These are phyloP conservation scores for Pythium vanterpoolii DNA, from an alignment of 352 stramenopile genomes.

Conservation along the genomic window DNA sequence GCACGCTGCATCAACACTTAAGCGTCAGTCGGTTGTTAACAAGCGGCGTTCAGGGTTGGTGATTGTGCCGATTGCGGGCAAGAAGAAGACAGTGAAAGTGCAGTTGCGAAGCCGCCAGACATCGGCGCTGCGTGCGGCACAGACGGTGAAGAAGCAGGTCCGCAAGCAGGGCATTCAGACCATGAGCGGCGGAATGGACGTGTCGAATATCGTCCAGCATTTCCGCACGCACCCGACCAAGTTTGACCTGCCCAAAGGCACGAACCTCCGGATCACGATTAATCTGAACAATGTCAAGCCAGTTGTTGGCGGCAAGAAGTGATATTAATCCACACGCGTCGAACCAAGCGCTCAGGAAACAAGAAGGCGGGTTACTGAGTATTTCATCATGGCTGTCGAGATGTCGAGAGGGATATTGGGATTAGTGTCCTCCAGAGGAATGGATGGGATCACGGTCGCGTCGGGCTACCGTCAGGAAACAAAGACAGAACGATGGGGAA, in stretches of 20 bases:
- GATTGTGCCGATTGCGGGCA: constrained; percentile 23
- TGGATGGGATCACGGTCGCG: no score
- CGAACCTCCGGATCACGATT: constrained; percentile 78
- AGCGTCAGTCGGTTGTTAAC: constrained; percentile 70
- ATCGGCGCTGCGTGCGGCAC: constrained; percentile 31
- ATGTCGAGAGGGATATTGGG: no score
- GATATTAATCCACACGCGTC: background rate
- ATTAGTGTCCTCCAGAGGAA: no score
- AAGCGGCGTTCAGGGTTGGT: constrained; percentile 59
- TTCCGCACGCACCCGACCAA: constrained; percentile 75
- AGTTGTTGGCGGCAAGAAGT: constrained; percentile 62
- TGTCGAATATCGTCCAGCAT: constrained; percentile 79
- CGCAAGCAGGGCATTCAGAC: constrained; percentile 16
- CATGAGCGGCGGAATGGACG: constrained; percentile 39
- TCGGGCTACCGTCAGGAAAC: no score
- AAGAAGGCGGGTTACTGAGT: no score
- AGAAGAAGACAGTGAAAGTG: constrained; percentile 21
- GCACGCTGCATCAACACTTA: constrained; percentile 38
- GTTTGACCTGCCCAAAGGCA: constrained; percentile 77
- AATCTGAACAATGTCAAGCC: constrained; percentile 76
- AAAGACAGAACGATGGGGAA: no score
- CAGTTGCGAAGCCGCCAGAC: constrained; percentile 45
- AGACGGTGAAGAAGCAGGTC: constrained; percentile 21
- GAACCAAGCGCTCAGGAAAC: no score
- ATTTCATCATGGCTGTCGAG: no score